Evolutionary conservation across 257 asterid genomes (phyloP).

Genomic region (Plantago major): DNA sequence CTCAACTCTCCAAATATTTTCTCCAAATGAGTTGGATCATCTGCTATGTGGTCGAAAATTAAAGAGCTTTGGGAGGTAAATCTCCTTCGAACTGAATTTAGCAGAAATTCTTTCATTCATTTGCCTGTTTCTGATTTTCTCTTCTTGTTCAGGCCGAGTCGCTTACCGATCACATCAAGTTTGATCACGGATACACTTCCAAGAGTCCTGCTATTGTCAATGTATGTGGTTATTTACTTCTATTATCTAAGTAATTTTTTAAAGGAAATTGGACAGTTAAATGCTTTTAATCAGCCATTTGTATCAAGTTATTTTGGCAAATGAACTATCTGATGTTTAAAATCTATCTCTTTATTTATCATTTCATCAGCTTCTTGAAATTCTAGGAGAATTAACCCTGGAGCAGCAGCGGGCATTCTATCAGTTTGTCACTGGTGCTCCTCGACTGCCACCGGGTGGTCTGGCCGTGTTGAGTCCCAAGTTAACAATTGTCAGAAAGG

Average conservation of each 20-base stretch:
- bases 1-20: conserved; percentile 75
- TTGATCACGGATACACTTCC: conserved; percentile 96
- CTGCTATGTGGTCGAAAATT: conserved; percentile 93
- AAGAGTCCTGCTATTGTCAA: conserved; percentile 80
- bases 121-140: conserved; percentile 18
- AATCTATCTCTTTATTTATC: neutral
- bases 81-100: conserved; percentile 14
- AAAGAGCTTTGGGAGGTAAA: conserved; percentile 93
- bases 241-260: conserved; percentile 5
- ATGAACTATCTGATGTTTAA: neutral
- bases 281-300: neutral
- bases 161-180: conserved; percentile 84
- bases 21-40: conserved; percentile 86
- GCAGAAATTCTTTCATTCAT: conserved; percentile 13
- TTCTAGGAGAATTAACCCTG: conserved; percentile 85
- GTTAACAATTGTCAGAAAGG: conserved; percentile 97
- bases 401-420: conserved; percentile 93
- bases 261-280: neutral
- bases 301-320: neutral
- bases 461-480: conserved; percentile 89
- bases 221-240: conserved; percentile 37
- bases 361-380: conserved; percentile 74
- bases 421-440: conserved; percentile 99
- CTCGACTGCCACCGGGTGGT: conserved; percentile 97
- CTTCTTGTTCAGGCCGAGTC: conserved; percentile 63